Evolutionary conservation across 768 basidiomycete genomes (phyloP), one percentile per base, ranked within the genome.

Genomic region (Hirschioporus abietinus): DNA sequence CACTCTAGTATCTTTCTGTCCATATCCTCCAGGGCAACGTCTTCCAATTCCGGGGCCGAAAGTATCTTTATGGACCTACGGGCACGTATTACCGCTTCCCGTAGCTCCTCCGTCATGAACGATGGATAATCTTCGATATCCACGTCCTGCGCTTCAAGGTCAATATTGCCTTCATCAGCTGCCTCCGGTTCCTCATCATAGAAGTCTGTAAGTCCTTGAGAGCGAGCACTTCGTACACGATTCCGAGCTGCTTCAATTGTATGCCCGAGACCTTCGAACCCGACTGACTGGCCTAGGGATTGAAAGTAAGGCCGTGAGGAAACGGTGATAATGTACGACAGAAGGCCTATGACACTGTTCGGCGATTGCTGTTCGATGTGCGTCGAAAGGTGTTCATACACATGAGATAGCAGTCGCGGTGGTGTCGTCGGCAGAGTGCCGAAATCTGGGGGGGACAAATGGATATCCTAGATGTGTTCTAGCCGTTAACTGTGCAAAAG

Each of bases 31-130:
- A 91, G 75, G 12, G 91, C 73, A 0, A 81, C 81, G 71, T 92
- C 90, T 61, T 86, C 82, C 0, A 90, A 87, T 66, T 85, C 79
- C 2, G 92, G 91, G 10, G 81, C 82, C 62, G 80, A 81, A 0
- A 94, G 80, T 3, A 95, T 76, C 30, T 83, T 79, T 10, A 94
- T 75, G 0, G 93, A 93, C 70, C 85, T 88, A 68, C 85, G 85
- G 0, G 91, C 91, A 3, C 84, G 83, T 15, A 86, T 82, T 3
- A 94, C 76, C 7, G 84, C 79, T 60, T 82, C 78, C 7, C 83
- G 76, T 30, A 89, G 74, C 15, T 78, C 78, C 6, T 70, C 68
- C 3, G 85, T 82, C 67, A 94, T 84, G 74, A 95, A 94, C 4
- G 75, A 75, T 0, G 93, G 92, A 69, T 87, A 88, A 7, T 57